phyloP scores from a whole-genome alignment of 805 yeast genomes.

The Cyberlindnera mycetangii region DNA sequence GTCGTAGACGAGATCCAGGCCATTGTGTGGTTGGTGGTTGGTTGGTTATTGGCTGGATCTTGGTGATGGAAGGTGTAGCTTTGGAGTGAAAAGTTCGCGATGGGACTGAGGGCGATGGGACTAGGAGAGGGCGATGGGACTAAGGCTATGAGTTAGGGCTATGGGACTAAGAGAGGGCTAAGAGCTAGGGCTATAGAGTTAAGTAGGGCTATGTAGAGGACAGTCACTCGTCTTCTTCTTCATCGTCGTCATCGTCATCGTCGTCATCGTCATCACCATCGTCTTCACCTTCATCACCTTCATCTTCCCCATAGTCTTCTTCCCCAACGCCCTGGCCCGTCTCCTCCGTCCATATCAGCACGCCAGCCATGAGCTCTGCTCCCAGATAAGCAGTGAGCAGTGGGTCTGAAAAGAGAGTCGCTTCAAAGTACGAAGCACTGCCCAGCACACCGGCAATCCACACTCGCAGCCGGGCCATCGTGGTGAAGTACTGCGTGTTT shows the following conservation, averaged over 20 bases:
- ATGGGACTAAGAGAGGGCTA: too few relatives aligned
- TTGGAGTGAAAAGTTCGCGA: too few relatives aligned
- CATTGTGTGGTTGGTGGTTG: conserved; percentile 32
- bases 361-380: conserved; percentile 2
- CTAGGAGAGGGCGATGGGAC: too few relatives aligned
- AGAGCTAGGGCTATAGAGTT: too few relatives aligned
- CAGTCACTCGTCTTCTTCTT: background rate
- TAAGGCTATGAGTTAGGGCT: too few relatives aligned
- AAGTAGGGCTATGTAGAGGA: too few relatives aligned
- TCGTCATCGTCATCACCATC: background rate
- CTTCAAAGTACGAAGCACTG: conserved; percentile 1
- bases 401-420: background rate
- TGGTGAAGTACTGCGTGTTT: conserved; percentile 5
- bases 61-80: background rate
- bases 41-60: background rate
- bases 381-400: conserved; percentile 2
- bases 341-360: conserved; percentile 6
- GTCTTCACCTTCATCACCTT: background rate
- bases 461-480: conserved; percentile 5
- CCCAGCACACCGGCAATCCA: conserved; percentile 5
- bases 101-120: too few relatives aligned
- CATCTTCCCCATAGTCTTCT: background rate
- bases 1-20: conserved; percentile 49
- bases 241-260: background rate
- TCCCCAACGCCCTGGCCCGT: background rate